Evolutionary conservation across 805 yeast genomes (phyloP), one percentile per base, ranked within the genome.

Genomic region (Ogataea wickerhamii): DNA sequence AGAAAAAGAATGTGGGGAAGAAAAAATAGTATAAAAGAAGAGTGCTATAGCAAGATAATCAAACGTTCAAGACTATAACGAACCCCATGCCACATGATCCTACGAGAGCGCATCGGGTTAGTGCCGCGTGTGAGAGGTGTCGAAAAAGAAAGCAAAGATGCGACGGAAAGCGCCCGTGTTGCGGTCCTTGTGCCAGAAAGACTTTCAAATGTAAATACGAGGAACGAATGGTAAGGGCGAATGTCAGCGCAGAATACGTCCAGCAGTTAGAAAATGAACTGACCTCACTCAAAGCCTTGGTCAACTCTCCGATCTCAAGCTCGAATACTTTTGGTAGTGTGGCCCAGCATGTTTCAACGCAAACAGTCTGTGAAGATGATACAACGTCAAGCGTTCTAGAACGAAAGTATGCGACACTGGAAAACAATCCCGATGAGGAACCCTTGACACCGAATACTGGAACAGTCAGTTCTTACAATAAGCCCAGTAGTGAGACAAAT

Each of bases 61-160:
- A n/a, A n/a, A n/a, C n/a, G n/a, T n/a, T n/a, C n/a, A n/a, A n/a
- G n/a, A n/a, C n/a, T n/a, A n/a, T n/a, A n/a, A n/a, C n/a, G n/a
- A n/a, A n/a, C n/a, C n/a, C n/a, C n/a, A 32, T 32, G 34, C 25
- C 16, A 7, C 26, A 19, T 7, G n/a, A 6, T 5, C 6, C 16
- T 11, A 26, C 8, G 5, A 32, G 16, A 13, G 8, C 18, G 14
- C 18, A 10, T 20, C 14, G 34, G n/a, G 34, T 32, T 13, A 21
- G 14, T 32, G 14, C 34, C 6, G 34, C 34, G 10, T 32, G 34
- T 20, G 34, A 32, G 8, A 18, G 34, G n/a, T 32, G 34, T 32
- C 7, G 34, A 12, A 32, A 14, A 13, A 18, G 34, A 20, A 32
- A 32, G 34, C 34, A 32, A 16, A 17, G 34, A 32, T 32, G 34